Conservation (phyloP, 1,139 yeast genomes). For the Debaryomyces udenii region DNA sequence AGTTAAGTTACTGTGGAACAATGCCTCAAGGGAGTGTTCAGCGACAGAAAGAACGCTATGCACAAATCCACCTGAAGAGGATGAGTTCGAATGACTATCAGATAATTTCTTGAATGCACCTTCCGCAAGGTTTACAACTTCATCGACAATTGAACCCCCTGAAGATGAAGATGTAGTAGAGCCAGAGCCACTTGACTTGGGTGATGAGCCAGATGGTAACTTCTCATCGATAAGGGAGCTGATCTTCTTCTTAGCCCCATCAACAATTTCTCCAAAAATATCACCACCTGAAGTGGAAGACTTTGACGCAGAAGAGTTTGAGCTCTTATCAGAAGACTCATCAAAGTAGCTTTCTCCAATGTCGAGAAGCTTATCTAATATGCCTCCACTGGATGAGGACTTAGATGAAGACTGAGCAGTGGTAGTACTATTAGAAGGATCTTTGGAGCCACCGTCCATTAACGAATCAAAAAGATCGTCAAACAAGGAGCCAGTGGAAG, state of each 20-base stretch:
- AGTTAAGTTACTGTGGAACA: not conserved
- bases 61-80: slow-evolving; percentile 11
- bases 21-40: slow-evolving; percentile 8
- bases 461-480: slow-evolving; percentile 15
- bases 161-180: slow-evolving; percentile 6
- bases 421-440: slow-evolving; percentile 5
- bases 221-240: slow-evolving; percentile 5
- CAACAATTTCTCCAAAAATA: slow-evolving; percentile 6
- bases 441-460: slow-evolving; percentile 7
- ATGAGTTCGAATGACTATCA: slow-evolving; percentile 6
- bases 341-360: not conserved
- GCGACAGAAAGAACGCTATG: slow-evolving; percentile 8
- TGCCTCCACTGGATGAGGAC: slow-evolving; percentile 1
- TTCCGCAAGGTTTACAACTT: slow-evolving; percentile 15
- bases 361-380: not conserved
- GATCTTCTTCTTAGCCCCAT: slow-evolving; percentile 5
- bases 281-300: not conserved
- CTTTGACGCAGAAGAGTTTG: not conserved
- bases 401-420: not conserved
- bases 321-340: not conserved
- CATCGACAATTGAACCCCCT: slow-evolving; percentile 14
- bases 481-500: slow-evolving; percentile 13
- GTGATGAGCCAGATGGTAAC: not conserved
- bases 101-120: slow-evolving; percentile 10
- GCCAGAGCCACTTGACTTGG: not conserved